phyloP scores from a whole-genome alignment of 2,329 filamentous ascomycete species.

The Aureobasidium melanogenum region DNA sequence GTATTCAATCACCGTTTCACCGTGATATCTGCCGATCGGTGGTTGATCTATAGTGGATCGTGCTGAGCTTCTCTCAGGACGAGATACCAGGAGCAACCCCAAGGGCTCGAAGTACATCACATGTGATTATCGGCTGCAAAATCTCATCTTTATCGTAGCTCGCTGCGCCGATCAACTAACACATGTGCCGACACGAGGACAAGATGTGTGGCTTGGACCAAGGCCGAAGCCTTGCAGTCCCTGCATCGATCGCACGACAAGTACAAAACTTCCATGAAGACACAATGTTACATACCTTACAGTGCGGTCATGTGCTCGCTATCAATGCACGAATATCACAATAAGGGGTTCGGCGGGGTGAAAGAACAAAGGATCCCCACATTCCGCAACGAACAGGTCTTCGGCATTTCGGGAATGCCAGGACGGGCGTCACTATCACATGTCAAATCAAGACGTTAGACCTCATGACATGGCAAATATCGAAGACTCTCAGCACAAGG shows the following conservation, averaged over 20 bases:
- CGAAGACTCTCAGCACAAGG: background rate
- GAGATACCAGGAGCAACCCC: background rate
- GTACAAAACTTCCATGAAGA: background rate
- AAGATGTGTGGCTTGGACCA: background rate
- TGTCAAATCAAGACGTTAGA: background rate
- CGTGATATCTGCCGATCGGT: background rate
- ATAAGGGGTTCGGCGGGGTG: background rate
- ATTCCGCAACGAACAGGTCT: background rate
- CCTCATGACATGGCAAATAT: slow-evolving; percentile 5
- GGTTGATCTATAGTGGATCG: background rate
- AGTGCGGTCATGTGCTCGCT: background rate
- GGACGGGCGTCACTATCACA: background rate
- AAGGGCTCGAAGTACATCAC: background rate
- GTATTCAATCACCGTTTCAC: background rate
- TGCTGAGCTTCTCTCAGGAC: background rate
- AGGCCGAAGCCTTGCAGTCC: background rate
- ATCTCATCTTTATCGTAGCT: too few species aligned
- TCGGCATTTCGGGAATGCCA: background rate
- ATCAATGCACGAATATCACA: background rate
- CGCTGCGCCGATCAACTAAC: background rate
- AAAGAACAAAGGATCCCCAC: slow-evolving; percentile 1
- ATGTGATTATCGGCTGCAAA: background rate
- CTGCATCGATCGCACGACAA: background rate
- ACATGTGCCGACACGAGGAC: background rate
- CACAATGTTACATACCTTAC: background rate